Conservation (phyloP, 148 eudicot genomes). For the Vaccinium corymbosum region DNA sequence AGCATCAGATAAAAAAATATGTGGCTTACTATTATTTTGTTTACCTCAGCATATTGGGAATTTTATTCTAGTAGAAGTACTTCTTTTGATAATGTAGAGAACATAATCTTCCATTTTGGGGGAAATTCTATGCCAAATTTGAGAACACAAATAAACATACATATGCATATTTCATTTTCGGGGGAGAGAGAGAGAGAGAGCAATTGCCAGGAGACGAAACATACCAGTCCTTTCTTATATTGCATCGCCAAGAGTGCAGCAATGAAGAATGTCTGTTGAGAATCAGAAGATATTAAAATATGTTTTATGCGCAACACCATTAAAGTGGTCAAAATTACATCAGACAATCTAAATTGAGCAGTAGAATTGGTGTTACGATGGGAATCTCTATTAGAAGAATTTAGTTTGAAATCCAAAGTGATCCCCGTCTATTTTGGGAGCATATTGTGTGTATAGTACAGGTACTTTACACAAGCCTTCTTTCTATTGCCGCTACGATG, state of each 20-base stretch:
- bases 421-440: background rate
- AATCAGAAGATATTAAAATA: constrained; percentile 9
- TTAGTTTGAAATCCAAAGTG: background rate
- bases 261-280: constrained; percentile 86
- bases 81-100: background rate
- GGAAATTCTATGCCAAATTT: background rate
- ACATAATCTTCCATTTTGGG: background rate
- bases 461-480: background rate
- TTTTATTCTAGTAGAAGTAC: background rate
- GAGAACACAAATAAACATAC: background rate
- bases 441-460: background rate
- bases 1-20: background rate
- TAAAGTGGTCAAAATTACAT: background rate
- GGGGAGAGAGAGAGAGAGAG: constrained; percentile 12
- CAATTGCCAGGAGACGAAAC: constrained; percentile 19
- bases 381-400: background rate
- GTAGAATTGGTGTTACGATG: background rate
- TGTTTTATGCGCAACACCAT: background rate
- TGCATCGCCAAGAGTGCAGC: constrained; percentile 99
- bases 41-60: background rate
- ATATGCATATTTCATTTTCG: background rate
- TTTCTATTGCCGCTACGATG: background rate
- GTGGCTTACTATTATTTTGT: background rate
- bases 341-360: background rate
- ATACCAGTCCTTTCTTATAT: constrained; percentile 82